Evolutionary conservation across 306 rosid species (phyloP).

Genomic region (Delonix regia): DNA sequence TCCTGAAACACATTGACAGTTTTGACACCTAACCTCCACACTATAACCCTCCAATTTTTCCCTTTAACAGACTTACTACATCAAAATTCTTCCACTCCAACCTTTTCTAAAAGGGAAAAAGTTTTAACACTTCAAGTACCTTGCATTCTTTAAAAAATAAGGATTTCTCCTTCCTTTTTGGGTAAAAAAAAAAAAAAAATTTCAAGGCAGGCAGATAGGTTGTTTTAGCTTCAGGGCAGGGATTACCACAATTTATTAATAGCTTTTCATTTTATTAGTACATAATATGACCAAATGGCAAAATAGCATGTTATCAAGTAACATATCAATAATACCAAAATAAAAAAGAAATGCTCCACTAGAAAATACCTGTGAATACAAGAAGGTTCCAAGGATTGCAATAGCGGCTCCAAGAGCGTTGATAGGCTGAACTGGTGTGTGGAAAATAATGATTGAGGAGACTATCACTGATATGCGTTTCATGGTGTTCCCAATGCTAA

Average conservation of each 20-base stretch:
- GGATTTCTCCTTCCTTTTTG: too few relatives aligned
- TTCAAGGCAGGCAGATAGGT: too few relatives aligned
- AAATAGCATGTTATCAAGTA: not conserved
- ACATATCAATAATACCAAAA: not conserved
- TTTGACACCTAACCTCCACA: constrained; percentile 23
- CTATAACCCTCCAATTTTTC: not conserved
- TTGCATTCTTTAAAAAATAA: not conserved
- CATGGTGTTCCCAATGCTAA: constrained; percentile 98
- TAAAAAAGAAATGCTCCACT: not conserved
- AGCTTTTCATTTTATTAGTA: not conserved
- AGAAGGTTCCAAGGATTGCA: constrained; percentile 90
- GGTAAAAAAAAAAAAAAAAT: not conserved
- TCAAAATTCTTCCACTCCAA: not conserved
- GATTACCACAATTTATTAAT: not conserved
- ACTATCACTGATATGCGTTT: constrained; percentile 95
- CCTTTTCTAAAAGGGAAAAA: not conserved
- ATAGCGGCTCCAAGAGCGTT: constrained; percentile 97
- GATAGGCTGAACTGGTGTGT: constrained; percentile 90
- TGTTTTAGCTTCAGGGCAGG: not conserved
- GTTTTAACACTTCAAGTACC: not conserved
- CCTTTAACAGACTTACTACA: not conserved
- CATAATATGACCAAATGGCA: constrained; percentile 1
- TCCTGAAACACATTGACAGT: not conserved
- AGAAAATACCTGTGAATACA: constrained; percentile 85
- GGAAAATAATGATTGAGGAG: constrained; percentile 95